Evolutionary conservation across 345 rosid species (phyloP).

Genomic region (Gossypium arboreum): DNA sequence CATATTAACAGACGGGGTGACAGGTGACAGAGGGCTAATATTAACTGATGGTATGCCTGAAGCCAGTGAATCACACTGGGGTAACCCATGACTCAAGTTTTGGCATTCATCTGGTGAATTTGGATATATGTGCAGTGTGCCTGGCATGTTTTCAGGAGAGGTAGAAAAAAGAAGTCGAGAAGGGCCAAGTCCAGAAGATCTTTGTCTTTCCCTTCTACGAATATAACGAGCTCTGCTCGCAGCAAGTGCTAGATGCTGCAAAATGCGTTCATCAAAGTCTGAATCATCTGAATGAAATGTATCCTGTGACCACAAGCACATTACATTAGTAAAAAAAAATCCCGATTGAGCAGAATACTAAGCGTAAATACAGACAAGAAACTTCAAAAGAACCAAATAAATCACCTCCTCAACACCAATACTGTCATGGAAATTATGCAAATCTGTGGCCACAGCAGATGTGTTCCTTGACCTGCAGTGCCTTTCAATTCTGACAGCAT

Average conservation of each 20-base stretch:
- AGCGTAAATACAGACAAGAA: neutral
- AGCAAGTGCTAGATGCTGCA: constrained; percentile 62
- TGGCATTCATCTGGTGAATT: constrained; percentile 25
- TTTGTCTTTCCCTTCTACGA: constrained; percentile 52
- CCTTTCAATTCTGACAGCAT: constrained; percentile 65
- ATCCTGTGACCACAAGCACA: constrained; percentile 34
- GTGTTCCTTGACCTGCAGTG: constrained; percentile 37
- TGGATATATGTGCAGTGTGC: constrained; percentile 13
- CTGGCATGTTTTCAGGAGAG: constrained; percentile 28
- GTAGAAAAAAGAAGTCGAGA: constrained; percentile 27
- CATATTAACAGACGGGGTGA: constrained; percentile 20
- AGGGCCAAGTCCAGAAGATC: constrained; percentile 37
- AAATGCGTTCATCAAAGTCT: constrained; percentile 56
- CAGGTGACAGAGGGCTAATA: constrained; percentile 27
- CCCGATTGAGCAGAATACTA: neutral
- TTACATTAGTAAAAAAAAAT: neutral
- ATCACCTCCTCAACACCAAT: constrained; percentile 52
- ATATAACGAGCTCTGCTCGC: constrained; percentile 45
- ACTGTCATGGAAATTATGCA: constrained; percentile 32
- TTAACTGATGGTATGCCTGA: constrained; percentile 23
- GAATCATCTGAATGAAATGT: constrained; percentile 46
- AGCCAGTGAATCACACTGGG: constrained; percentile 28
- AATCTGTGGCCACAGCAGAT: constrained; percentile 27
- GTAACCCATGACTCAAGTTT: constrained; percentile 24
- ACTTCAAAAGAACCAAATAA: constrained; percentile 12